Conservation (phyloP, 805 yeast genomes). For the Yarrowia keelungensis region DNA sequence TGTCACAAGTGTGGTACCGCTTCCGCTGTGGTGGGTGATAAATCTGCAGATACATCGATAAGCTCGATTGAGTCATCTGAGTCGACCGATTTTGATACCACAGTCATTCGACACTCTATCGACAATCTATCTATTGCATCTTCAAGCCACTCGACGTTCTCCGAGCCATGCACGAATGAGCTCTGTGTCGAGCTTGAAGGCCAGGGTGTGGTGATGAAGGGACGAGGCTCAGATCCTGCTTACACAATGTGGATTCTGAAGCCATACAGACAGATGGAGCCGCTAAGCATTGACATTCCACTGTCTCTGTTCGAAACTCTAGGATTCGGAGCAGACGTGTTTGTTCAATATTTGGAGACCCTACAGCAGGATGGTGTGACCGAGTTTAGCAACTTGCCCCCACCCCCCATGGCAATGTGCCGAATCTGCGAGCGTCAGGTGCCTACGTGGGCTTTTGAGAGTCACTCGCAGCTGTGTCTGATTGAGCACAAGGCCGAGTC, state of each 20-base stretch:
- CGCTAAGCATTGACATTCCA: conserved; percentile 72
- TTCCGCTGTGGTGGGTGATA: neutral
- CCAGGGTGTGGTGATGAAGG: conserved; percentile 86
- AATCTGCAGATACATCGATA: conserved; percentile 24
- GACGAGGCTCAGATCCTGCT: conserved; percentile 63
- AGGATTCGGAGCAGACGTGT: conserved; percentile 88
- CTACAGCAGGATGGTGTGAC: conserved; percentile 69
- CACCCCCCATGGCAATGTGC: conserved; percentile 84
- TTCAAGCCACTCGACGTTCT: conserved; percentile 17
- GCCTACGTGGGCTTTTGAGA: conserved; percentile 97
- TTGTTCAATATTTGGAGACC: conserved; percentile 72
- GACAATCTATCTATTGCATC: conserved; percentile 17
- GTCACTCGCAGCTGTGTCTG: conserved; percentile 85
- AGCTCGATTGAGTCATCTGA: conserved; percentile 6
- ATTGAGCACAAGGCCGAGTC: conserved; percentile 85
- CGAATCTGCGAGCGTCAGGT: conserved; percentile 88
- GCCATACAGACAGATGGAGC: conserved; percentile 70
- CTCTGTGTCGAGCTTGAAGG: conserved; percentile 74
- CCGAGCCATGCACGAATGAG: conserved; percentile 46
- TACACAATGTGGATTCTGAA: conserved; percentile 94
- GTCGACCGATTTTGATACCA: conserved; percentile 19
- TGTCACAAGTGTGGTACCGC: conserved; percentile 14
- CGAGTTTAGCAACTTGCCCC: conserved; percentile 64
- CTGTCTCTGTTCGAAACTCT: conserved; percentile 70
- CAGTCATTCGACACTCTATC: conserved; percentile 26